A percentile compares a stretch with the other conserved stretches of the same genome.
Evolutionary conservation across 1,284 basidiomycete genomes (phyloP).

Genomic region (Ustilago crameri): DNA sequence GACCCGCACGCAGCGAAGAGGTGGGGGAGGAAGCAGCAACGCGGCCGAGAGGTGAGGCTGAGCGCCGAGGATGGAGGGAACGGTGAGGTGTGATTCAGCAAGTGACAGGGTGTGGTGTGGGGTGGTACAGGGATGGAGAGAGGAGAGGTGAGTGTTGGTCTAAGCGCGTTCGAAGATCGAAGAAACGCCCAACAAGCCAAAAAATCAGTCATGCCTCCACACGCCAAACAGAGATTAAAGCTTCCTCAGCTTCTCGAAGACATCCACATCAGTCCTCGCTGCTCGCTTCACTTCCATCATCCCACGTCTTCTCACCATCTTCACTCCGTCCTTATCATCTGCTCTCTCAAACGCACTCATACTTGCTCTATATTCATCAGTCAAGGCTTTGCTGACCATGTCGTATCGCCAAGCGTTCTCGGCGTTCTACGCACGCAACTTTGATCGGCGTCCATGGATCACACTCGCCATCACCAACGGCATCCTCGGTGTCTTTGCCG

Average conservation of each 20-base stretch:
- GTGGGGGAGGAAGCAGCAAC: background rate
- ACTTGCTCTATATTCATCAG: background rate
- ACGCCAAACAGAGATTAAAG: slow-evolving; percentile 9
- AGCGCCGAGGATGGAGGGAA: background rate
- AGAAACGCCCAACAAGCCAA: slow-evolving; percentile 6
- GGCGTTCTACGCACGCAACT: slow-evolving; percentile 62
- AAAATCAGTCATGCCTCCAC: slow-evolving; percentile 42
- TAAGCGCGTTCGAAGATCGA: background rate
- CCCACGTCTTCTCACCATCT: too few species aligned
- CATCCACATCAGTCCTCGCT: too few species aligned
- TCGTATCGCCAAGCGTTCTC: slow-evolving; percentile 48
- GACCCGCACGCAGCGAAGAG: slow-evolving; percentile 3
- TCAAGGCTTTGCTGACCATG: too few species aligned
- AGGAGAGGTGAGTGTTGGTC: background rate
- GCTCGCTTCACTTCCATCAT: background rate
- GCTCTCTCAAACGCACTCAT: background rate
- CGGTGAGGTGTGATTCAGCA: slow-evolving; percentile 16
- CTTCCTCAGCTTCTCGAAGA: background rate
- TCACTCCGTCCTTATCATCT: background rate
- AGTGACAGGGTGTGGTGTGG: background rate
- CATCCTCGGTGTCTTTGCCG: slow-evolving; percentile 56
- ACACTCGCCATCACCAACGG: slow-evolving; percentile 66
- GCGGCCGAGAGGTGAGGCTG: background rate
- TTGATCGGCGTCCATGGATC: slow-evolving; percentile 60
- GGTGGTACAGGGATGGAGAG: background rate